phyloP scores from a whole-genome alignment of 805 yeast genomes.

The Schizosaccharomyces japonicus region DNA sequence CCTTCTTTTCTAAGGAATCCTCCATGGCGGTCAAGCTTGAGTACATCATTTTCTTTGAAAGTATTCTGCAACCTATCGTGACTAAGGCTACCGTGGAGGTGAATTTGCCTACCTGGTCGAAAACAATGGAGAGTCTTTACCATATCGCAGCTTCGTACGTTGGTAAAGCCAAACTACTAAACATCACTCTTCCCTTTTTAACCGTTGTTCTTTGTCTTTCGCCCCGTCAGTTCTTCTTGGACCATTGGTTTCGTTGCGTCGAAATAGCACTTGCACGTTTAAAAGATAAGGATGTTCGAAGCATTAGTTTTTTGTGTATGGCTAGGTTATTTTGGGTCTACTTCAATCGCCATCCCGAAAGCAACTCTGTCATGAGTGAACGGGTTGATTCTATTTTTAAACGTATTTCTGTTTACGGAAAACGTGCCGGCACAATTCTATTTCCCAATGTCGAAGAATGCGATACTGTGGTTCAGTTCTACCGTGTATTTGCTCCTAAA shows the following conservation, averaged over 20 bases:
- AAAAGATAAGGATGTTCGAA: slow-evolving; percentile 38
- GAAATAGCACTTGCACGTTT: slow-evolving; percentile 38
- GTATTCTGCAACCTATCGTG: slow-evolving; percentile 57
- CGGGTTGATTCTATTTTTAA: slow-evolving; percentile 43
- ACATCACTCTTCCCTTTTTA: slow-evolving; percentile 37
- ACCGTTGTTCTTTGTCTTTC: slow-evolving; percentile 61
- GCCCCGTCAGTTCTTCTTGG: slow-evolving; percentile 48
- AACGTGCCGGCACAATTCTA: slow-evolving; percentile 9
- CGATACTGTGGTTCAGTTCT: not conserved
- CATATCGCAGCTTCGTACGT: slow-evolving; percentile 25
- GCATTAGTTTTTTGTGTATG: slow-evolving; percentile 36
- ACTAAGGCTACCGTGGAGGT: slow-evolving; percentile 78
- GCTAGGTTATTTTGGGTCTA: slow-evolving; percentile 77
- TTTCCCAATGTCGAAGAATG: not conserved
- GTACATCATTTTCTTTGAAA: slow-evolving; percentile 64
- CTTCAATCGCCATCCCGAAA: slow-evolving; percentile 63
- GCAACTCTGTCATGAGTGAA: slow-evolving; percentile 66
- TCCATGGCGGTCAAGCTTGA: slow-evolving; percentile 46
- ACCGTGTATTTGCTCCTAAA: not conserved
- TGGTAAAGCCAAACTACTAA: slow-evolving; percentile 33
- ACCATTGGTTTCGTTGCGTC: slow-evolving; percentile 44
- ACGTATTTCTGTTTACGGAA: slow-evolving; percentile 23
- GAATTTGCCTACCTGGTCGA: slow-evolving; percentile 86
- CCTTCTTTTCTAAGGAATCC: slow-evolving; percentile 46
- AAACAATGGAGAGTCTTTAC: slow-evolving; percentile 44